Conservation (phyloP, 2,329 filamentous ascomycete genomes). For the Claviceps citrina region DNA sequence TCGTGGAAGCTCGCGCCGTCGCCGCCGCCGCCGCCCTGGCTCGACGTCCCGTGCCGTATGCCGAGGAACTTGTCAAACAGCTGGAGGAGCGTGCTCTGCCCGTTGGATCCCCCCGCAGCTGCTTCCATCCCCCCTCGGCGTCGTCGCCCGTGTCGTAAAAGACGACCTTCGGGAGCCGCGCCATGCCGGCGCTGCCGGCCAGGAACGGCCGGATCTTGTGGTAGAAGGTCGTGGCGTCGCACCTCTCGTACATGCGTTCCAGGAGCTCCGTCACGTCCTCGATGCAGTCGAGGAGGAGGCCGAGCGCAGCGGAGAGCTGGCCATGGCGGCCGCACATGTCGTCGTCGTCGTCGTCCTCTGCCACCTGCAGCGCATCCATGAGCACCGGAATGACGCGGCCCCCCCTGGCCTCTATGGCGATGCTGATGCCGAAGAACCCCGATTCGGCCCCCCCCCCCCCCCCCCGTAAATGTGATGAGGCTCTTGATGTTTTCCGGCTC, state of each 20-base stretch:
- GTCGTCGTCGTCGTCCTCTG: conserved; percentile 42
- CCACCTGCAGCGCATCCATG: conserved; percentile 59
- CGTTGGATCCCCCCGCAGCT: conserved; percentile 83
- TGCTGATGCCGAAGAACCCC: conserved; percentile 85
- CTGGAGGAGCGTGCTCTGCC: conserved; percentile 82
- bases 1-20: conserved; percentile 31
- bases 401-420: conserved; percentile 75
- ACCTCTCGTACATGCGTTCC: conserved; percentile 76
- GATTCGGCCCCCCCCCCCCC: conserved; percentile 74
- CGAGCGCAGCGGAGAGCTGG: conserved; percentile 37
- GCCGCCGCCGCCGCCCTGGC: no score
- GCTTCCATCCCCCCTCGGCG: conserved; percentile 50
- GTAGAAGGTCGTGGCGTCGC: conserved; percentile 78
- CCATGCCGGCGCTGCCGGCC: conserved; percentile 88
- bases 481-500: conserved; percentile 40
- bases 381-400: conserved; percentile 62
- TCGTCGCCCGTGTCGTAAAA: conserved; percentile 66
- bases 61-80: conserved; percentile 82
- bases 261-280: conserved; percentile 53
- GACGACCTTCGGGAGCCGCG: conserved; percentile 62
- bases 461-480: conserved; percentile 74
- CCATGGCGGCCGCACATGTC: conserved; percentile 26
- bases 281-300: conserved; percentile 50
- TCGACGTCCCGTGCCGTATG: conserved; percentile 36
- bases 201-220: conserved; percentile 76